Evolutionary conservation across 495 filamentous ascomycete species (phyloP).

Genomic region (Symbiotaphrina buchneri): DNA sequence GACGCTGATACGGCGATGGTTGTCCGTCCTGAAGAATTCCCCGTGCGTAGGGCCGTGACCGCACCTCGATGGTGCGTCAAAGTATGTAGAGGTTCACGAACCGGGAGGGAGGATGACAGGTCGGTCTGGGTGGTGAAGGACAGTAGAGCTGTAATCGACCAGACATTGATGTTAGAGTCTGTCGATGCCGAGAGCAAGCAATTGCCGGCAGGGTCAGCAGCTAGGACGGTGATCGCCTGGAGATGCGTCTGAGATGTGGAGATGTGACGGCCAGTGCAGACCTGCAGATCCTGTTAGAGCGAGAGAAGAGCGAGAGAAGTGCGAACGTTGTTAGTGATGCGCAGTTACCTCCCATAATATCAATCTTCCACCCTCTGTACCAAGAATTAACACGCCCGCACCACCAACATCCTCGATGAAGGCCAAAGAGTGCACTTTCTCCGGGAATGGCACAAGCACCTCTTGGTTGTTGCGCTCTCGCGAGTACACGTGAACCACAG

Average conservation of each 20-base stretch:
- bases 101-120: conserved; percentile 14
- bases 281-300: conserved; percentile 28
- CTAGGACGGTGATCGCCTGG: conserved; percentile 58
- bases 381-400: conserved; percentile 51
- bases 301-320: too few species aligned
- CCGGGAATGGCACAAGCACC: conserved; percentile 62
- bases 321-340: not conserved
- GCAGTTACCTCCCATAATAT: conserved; percentile 75
- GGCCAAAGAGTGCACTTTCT: conserved; percentile 55
- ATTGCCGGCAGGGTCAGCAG: conserved; percentile 43
- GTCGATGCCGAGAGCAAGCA: conserved; percentile 73
- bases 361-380: conserved; percentile 69
- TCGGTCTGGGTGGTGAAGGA: conserved; percentile 27
- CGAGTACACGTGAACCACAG: conserved; percentile 77
- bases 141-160: conserved; percentile 57
- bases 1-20: conserved; percentile 61
- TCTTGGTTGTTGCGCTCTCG: conserved; percentile 69
- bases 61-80: conserved; percentile 63
- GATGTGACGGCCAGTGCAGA: conserved; percentile 66
- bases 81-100: conserved; percentile 35
- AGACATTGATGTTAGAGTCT: conserved; percentile 77
- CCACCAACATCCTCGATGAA: conserved; percentile 30
- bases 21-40: conserved; percentile 40
- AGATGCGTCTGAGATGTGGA: conserved; percentile 77
- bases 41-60: conserved; percentile 45